Evolutionary conservation across 2,329 filamentous ascomycete genomes (phyloP).

Genomic region (Alternaria sp.): DNA sequence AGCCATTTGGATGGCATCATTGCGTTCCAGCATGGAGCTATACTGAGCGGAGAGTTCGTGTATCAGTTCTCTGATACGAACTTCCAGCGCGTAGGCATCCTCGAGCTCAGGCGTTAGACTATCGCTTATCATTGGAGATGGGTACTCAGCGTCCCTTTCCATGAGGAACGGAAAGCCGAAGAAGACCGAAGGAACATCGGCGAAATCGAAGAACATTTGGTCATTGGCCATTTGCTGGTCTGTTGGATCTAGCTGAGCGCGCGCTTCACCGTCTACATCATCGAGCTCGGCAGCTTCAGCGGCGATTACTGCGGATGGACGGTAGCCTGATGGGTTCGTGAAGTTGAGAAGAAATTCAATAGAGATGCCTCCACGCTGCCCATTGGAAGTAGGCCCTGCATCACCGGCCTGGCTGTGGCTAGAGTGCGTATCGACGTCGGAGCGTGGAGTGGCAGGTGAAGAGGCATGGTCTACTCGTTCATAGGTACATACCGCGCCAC

Average conservation of each 20-base stretch:
- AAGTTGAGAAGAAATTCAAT: not conserved
- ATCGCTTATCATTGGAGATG: not conserved
- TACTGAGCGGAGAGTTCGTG: not conserved
- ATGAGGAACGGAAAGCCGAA: not conserved
- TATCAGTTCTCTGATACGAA: not conserved
- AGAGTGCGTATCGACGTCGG: not conserved
- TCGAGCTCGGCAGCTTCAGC: not conserved
- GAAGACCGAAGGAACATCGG: not conserved
- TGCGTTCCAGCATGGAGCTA: not conserved
- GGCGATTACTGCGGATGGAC: not conserved
- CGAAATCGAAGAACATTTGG: not conserved
- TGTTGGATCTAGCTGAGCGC: not conserved
- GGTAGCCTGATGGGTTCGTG: not conserved
- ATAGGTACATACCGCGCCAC: not conserved
- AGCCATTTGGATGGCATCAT: not conserved
- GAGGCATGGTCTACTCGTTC: not conserved
- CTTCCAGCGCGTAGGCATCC: not conserved
- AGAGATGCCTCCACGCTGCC: not conserved
- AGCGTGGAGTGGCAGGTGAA: not conserved
- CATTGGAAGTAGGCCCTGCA: too few relatives aligned
- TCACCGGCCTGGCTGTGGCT: not conserved
- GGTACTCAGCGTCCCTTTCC: not conserved
- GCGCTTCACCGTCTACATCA: not conserved
- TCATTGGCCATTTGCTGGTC: not conserved
- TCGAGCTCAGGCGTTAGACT: not conserved